phyloP scores from a whole-genome alignment of 352 stramenopile species.

The Peronospora destructor region DNA sequence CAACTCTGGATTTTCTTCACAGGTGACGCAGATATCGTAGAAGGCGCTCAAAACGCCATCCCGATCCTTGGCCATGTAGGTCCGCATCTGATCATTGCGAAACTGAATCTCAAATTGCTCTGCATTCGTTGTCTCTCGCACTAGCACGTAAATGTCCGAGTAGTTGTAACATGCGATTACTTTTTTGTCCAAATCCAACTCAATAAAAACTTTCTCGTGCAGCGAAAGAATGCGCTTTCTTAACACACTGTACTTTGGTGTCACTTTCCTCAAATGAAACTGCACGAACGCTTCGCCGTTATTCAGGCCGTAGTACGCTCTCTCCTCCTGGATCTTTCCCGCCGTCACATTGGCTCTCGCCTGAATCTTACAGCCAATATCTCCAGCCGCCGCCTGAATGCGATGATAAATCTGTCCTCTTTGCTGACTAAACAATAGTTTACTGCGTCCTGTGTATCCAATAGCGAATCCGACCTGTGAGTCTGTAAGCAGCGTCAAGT shows the following conservation, averaged over 20 bases:
- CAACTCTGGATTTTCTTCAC: slow-evolving; percentile 62
- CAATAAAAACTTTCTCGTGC: slow-evolving; percentile 62
- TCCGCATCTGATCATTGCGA: slow-evolving; percentile 44
- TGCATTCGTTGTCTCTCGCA: slow-evolving; percentile 36
- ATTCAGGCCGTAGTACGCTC: slow-evolving; percentile 37
- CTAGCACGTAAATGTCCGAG: slow-evolving; percentile 60
- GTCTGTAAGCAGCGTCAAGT: slow-evolving; percentile 50
- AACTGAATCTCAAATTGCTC: slow-evolving; percentile 76
- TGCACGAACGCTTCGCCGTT: slow-evolving; percentile 57
- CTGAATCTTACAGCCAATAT: slow-evolving; percentile 52
- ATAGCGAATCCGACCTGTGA: slow-evolving; percentile 57
- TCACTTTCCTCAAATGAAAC: slow-evolving; percentile 62
- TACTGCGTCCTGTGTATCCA: slow-evolving; percentile 57
- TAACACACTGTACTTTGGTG: slow-evolving; percentile 49
- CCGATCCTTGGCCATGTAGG: slow-evolving; percentile 60
- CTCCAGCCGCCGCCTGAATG: slow-evolving; percentile 50
- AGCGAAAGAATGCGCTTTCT: slow-evolving; percentile 54
- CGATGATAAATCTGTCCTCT: slow-evolving; percentile 42
- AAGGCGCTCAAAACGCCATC: slow-evolving; percentile 70
- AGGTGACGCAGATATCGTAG: slow-evolving; percentile 74
- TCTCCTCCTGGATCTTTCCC: slow-evolving; percentile 42
- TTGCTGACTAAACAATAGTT: slow-evolving; percentile 66
- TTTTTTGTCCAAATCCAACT: slow-evolving; percentile 43
- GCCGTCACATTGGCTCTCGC: slow-evolving; percentile 30
- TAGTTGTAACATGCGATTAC: slow-evolving; percentile 63